These are phyloP conservation scores for Aspergillus conjunctus DNA, from an alignment of 495 filamentous ascomycete species.

Conservation along the genomic window DNA sequence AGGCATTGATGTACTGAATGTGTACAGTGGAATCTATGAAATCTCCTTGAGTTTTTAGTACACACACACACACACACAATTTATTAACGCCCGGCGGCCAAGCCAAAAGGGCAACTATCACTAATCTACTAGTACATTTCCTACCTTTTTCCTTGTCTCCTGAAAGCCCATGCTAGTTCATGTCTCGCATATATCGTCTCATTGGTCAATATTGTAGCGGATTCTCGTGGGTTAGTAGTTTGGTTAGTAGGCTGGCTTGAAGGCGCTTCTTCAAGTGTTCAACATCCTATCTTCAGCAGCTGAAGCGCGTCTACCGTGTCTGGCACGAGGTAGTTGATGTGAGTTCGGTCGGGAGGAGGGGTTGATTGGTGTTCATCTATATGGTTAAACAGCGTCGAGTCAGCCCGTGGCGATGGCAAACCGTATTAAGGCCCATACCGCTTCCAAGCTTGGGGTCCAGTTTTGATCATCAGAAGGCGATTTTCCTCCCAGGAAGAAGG, in stretches of 20 bases:
- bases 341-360: constrained; percentile 21
- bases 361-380: constrained; percentile 19
- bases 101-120: constrained; percentile 37
- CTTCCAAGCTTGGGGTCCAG: constrained; percentile 37
- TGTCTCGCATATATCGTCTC: constrained; percentile 31
- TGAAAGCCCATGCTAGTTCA: constrained; percentile 27
- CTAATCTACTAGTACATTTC: constrained; percentile 34
- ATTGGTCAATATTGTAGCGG: constrained; percentile 24
- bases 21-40: too few relatives aligned
- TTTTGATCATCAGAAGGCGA: constrained; percentile 33
- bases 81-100: constrained; percentile 37
- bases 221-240: constrained; percentile 34
- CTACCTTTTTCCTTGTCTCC: constrained; percentile 27
- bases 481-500: constrained; percentile 35
- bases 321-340: constrained; percentile 26
- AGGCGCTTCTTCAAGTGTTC: constrained; percentile 34
- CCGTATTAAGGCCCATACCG: constrained; percentile 38
- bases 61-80: constrained; percentile 36
- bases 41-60: too few relatives aligned
- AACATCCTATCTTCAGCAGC: constrained; percentile 31
- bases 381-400: constrained; percentile 31
- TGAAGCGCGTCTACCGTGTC: constrained; percentile 31
- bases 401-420: constrained; percentile 40
- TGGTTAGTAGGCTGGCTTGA: constrained; percentile 36
- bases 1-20: too few relatives aligned